Evolutionary conservation across 805 yeast species (phyloP).

Genomic region (Maudiozyma saulgeensis): DNA sequence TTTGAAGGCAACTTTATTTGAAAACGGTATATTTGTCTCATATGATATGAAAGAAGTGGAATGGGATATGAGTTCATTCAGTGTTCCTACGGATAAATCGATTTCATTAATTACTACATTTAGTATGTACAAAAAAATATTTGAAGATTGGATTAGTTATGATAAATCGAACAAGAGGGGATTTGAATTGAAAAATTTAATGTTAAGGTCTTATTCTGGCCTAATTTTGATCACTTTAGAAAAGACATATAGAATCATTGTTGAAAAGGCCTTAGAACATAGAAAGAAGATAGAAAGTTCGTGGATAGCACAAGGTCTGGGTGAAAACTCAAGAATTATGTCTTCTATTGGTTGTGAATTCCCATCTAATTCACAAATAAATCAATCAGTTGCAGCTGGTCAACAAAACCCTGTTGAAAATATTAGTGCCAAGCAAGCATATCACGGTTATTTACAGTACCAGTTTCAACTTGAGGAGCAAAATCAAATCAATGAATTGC

Average conservation of each 20-base stretch:
- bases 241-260: constrained; percentile 11
- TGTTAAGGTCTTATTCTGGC: constrained; percentile 8
- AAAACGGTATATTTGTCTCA: constrained; percentile 5
- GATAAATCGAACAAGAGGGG: constrained; percentile 1
- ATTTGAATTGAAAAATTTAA: constrained; percentile 2
- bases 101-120: constrained; percentile 8
- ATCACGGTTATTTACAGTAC: neutral
- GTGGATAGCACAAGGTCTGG: neutral
- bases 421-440: neutral
- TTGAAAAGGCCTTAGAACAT: constrained; percentile 14
- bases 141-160: constrained; percentile 6
- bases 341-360: neutral
- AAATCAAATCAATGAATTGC: neutral
- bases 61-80: constrained; percentile 10
- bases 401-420: neutral
- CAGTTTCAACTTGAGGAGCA: constrained; percentile 1
- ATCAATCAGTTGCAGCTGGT: neutral
- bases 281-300: constrained; percentile 12
- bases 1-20: constrained; percentile 7
- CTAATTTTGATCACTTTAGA: constrained; percentile 8
- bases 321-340: neutral
- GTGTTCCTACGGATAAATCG: constrained; percentile 3
- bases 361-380: neutral
- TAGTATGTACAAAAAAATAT: constrained; percentile 7
- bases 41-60: constrained; percentile 3